Percentiles rank a stretch among this genome's conserved stretches.
Evolutionary conservation across 495 filamentous ascomycete species (phyloP).

Genomic region (Penicillium macrosclerotiorum): DNA sequence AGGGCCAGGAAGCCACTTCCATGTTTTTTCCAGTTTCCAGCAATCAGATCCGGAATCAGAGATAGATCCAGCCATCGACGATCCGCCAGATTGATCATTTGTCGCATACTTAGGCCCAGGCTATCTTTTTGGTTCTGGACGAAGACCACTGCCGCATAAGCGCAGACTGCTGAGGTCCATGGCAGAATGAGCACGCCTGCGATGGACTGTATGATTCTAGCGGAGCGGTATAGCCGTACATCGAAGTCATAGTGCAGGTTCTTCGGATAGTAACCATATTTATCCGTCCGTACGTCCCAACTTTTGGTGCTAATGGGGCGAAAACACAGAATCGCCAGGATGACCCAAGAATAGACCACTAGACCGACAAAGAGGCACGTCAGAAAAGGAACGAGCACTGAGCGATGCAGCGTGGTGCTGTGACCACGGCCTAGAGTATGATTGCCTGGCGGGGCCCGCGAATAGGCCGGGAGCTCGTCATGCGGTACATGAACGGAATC

Average conservation of each 20-base stretch:
- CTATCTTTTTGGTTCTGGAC: conserved; percentile 21
- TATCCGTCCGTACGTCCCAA: neutral
- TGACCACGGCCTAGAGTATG: neutral
- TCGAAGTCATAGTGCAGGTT: neutral
- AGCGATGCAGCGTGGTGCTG: conserved; percentile 7
- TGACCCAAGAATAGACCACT: neutral
- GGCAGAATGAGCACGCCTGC: conserved; percentile 12
- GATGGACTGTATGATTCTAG: conserved; percentile 6
- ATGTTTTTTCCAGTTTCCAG: conserved; percentile 10
- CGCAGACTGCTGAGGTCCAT: conserved; percentile 21
- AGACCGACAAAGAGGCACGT: neutral
- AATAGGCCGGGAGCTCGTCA: neutral
- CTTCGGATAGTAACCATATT: neutral
- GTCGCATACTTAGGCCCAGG: conserved; percentile 16
- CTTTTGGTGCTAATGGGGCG: neutral
- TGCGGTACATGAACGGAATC: neutral
- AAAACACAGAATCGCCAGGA: neutral
- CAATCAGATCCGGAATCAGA: neutral
- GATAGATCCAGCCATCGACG: conserved; percentile 17
- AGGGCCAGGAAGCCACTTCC: conserved; percentile 13
- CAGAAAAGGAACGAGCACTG: neutral
- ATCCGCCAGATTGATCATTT: conserved; percentile 24
- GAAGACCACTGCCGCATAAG: conserved; percentile 21
- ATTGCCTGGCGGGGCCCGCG: neutral
- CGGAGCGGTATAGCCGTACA: conserved; percentile 4